These are phyloP conservation scores for Aspergillus homomorphus DNA, from an alignment of 495 filamentous ascomycete species.

Conservation along the genomic window DNA sequence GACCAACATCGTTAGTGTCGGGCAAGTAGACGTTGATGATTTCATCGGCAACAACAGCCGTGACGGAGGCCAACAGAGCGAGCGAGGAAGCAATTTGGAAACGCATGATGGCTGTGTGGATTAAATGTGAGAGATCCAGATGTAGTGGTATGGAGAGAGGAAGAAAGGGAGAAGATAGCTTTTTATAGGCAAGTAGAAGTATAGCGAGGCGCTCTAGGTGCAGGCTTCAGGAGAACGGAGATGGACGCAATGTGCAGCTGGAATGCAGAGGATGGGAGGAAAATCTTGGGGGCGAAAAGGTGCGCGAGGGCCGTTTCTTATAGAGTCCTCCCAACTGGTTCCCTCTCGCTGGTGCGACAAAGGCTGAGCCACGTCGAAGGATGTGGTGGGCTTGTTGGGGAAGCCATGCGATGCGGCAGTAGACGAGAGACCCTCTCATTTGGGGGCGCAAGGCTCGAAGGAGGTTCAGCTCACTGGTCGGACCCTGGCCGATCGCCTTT, in stretches of 20 bases:
- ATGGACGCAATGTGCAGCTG: neutral
- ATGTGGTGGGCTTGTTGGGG: neutral
- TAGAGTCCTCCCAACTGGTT: neutral
- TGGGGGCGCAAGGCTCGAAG: neutral
- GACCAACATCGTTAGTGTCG: conserved; percentile 5
- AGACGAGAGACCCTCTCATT: neutral
- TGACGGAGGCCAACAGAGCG: conserved; percentile 28
- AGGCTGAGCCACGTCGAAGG: neutral
- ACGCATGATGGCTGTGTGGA: conserved; percentile 25
- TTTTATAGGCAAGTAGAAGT: neutral
- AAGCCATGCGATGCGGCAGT: neutral
- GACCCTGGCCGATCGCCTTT: neutral
- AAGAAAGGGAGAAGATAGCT: neutral
- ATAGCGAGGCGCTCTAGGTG: neutral
- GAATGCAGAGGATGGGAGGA: neutral
- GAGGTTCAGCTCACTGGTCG: neutral
- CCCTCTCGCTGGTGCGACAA: neutral
- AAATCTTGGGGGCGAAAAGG: neutral
- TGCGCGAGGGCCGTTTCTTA: neutral
- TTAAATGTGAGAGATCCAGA: neutral
- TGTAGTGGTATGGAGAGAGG: neutral
- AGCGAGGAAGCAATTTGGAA: conserved; percentile 19
- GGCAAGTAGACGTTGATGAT: conserved; percentile 32
- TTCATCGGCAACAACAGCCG: conserved; percentile 30
- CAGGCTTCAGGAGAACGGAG: neutral